Evolutionary conservation across 1,284 basidiomycete genomes (phyloP).

Genomic region (Leccinum griseonigrum): DNA sequence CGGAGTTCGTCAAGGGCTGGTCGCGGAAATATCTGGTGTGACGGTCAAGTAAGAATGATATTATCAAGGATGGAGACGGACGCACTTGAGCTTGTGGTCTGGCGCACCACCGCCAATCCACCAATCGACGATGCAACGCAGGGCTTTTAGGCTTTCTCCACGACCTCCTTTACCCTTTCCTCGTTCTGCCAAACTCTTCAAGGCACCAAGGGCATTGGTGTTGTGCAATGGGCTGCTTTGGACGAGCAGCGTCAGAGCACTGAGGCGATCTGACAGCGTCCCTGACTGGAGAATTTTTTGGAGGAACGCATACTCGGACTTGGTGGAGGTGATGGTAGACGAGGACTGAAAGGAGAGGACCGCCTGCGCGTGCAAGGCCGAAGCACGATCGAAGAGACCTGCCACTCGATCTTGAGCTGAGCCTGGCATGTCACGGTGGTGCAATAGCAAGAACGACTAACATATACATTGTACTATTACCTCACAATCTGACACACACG

Average conservation of each 20-base stretch:
- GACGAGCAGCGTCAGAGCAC: slow-evolving; percentile 88
- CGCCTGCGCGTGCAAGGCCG: slow-evolving; percentile 51
- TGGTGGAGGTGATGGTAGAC: slow-evolving; percentile 38
- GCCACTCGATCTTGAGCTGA: neutral
- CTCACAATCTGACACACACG: neutral
- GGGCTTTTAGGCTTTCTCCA: slow-evolving; percentile 88
- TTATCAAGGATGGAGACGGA: slow-evolving; percentile 8
- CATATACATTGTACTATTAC: too few relatives aligned
- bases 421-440: neutral
- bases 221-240: slow-evolving; percentile 93
- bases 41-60: slow-evolving; percentile 1
- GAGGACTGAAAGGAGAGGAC: slow-evolving; percentile 45
- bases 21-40: slow-evolving; percentile 83
- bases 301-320: slow-evolving; percentile 77
- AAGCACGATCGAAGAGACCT: slow-evolving; percentile 46
- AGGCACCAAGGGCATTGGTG: slow-evolving; percentile 72
- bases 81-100: slow-evolving; percentile 79
- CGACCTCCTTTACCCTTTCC: slow-evolving; percentile 82
- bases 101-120: slow-evolving; percentile 89
- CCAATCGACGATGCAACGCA: slow-evolving; percentile 95
- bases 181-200: slow-evolving; percentile 75
- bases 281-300: slow-evolving; percentile 82
- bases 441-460: neutral
- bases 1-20: slow-evolving; percentile 73
- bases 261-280: slow-evolving; percentile 91